Percentiles rank a stretch among this genome's conserved stretches.
These are phyloP conservation scores for Gyromitra esculenta DNA, from an alignment of 2,329 filamentous ascomycete genomes.

Conservation along the genomic window DNA sequence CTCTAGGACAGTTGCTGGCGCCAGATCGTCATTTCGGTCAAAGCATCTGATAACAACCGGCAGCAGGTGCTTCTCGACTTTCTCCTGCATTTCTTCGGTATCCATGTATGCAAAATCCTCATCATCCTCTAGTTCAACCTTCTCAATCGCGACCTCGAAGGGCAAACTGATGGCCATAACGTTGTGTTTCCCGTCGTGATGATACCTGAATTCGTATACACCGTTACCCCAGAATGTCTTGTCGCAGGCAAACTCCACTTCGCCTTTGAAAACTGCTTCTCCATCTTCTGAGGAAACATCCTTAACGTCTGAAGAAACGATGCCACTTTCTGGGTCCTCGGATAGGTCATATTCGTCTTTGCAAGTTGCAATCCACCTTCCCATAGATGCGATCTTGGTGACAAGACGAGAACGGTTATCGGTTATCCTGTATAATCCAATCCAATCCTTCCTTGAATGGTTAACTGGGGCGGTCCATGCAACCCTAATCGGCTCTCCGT, in stretches of 20 bases:
- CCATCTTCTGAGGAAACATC: slow-evolving; percentile 63
- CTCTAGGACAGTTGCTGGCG: slow-evolving; percentile 80
- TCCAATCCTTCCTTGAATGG: slow-evolving; percentile 92
- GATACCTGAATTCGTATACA: slow-evolving; percentile 95
- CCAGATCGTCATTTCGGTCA: slow-evolving; percentile 89
- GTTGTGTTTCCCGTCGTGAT: slow-evolving; percentile 90
- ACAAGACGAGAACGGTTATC: slow-evolving; percentile 88
- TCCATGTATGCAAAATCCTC: slow-evolving; percentile 54
- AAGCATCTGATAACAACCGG: slow-evolving; percentile 91
- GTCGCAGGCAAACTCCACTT: slow-evolving; percentile 88
- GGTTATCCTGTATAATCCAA: slow-evolving; percentile 93
- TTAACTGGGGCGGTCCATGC: slow-evolving; percentile 88
- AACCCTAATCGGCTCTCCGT: slow-evolving; percentile 87
- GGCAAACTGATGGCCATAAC: slow-evolving; percentile 94
- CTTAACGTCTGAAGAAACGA: slow-evolving; percentile 73
- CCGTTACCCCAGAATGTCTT: slow-evolving; percentile 98
- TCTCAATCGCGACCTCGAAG: slow-evolving; percentile 86
- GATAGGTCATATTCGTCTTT: slow-evolving; percentile 76
- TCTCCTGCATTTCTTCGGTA: slow-evolving; percentile 70
- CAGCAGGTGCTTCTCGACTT: slow-evolving; percentile 80
- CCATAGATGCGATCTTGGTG: slow-evolving; percentile 84
- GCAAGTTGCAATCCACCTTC: slow-evolving; percentile 87
- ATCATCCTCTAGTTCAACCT: slow-evolving; percentile 67
- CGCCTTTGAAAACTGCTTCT: slow-evolving; percentile 74
- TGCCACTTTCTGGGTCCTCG: slow-evolving; percentile 77